Evolutionary conservation across 441 rosid genomes (phyloP).

Genomic region (Euphorbia celastroides): DNA sequence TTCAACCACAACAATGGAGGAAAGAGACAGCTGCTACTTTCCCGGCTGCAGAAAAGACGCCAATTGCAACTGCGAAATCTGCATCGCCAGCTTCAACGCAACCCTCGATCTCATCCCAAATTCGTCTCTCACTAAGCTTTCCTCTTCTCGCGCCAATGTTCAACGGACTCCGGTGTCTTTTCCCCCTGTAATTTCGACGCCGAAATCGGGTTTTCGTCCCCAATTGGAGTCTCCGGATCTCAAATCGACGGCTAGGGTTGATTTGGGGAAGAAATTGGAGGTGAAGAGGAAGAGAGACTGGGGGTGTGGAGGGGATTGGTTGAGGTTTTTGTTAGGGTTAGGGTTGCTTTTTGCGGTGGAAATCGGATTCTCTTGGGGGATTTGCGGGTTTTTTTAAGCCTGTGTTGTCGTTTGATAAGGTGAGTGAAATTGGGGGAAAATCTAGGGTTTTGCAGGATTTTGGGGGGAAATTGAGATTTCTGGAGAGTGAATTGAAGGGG

Average conservation of each 20-base stretch:
- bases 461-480: constrained; percentile 34
- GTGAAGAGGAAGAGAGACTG: constrained; percentile 17
- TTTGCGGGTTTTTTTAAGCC: constrained; percentile 37
- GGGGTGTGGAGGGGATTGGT: constrained; percentile 11
- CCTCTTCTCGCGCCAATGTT: constrained; percentile 22
- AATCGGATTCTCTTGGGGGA: constrained; percentile 36
- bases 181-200: constrained; percentile 42
- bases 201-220: constrained; percentile 35
- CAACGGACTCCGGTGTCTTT: constrained; percentile 50
- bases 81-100: constrained; percentile 80
- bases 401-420: constrained; percentile 35
- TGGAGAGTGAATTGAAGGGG: constrained; percentile 44
- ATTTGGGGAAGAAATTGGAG: constrained; percentile 17
- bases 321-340: constrained; percentile 30
- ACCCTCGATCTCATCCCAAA: constrained; percentile 86
- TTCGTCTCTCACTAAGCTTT: constrained; percentile 61
- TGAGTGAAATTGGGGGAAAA: constrained; percentile 41
- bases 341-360: constrained; percentile 34
- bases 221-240: constrained; percentile 33
- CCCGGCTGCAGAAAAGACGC: constrained; percentile 88
- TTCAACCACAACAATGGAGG: constrained; percentile 43
- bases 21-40: constrained; percentile 72
- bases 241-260: constrained; percentile 38
- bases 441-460: constrained; percentile 35
- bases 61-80: constrained; percentile 73